Percentiles rank a stretch among this genome's conserved stretches.
phyloP scores from a whole-genome alignment of 306 rosid genomes.

The Glycyrrhiza uralensis region DNA sequence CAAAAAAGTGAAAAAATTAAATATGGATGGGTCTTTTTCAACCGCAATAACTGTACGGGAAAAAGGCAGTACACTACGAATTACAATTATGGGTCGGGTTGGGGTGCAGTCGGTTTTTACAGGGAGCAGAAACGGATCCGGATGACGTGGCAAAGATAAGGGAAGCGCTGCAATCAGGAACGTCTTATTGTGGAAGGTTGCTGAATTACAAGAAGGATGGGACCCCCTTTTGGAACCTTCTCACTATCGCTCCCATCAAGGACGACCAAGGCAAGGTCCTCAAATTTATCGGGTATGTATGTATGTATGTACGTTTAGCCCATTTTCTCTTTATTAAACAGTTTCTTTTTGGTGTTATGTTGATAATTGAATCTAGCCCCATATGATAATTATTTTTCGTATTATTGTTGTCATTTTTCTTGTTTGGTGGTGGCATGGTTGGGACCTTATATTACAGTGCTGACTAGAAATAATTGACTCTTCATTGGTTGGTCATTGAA shows the following conservation, averaged over 20 bases:
- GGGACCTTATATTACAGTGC: not conserved
- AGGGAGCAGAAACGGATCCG: constrained; percentile 84
- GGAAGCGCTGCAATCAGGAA: constrained; percentile 48
- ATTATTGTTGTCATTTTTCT: not conserved
- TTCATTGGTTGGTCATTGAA: not conserved
- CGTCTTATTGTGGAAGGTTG: constrained; percentile 75
- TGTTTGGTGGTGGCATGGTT: not conserved
- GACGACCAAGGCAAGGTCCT: constrained; percentile 69
- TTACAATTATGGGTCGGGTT: not conserved
- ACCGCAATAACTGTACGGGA: constrained; percentile 28
- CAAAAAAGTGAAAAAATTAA: too few relatives aligned
- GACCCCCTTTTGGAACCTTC: constrained; percentile 91
- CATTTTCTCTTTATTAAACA: too few relatives aligned
- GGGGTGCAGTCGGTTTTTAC: constrained; percentile 79
- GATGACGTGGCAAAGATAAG: constrained; percentile 83
- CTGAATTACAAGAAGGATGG: constrained; percentile 97
- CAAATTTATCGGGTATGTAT: constrained; percentile 71
- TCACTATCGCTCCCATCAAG: constrained; percentile 84
- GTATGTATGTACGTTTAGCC: constrained; percentile 29
- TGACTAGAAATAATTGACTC: not conserved
- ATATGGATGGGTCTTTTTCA: not conserved
- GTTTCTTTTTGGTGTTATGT: not conserved
- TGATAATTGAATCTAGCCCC: not conserved
- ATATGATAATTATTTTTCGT: not conserved
- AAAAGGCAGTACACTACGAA: constrained; percentile 27